These are phyloP conservation scores for Rossbeevera mucosa DNA, from an alignment of 768 basidiomycete genomes.

Conservation along the genomic window DNA sequence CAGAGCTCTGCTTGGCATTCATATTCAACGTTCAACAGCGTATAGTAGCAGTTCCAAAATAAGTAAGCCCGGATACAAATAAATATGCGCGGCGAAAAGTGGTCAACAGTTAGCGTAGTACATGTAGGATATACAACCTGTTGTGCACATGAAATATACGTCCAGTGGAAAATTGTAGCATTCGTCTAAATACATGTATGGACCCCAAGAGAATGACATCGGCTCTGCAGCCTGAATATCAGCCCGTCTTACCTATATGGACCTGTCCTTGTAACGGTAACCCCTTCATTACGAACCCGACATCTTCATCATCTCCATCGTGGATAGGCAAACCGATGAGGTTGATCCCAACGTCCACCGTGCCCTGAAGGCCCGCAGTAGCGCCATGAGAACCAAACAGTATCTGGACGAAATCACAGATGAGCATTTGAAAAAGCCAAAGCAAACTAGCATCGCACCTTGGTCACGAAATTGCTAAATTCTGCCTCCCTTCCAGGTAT, in stretches of 20 bases:
- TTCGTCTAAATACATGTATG: not conserved
- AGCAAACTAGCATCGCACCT: conserved; percentile 42
- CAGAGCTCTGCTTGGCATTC: no score
- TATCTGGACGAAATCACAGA: conserved; percentile 40
- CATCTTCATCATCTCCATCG: conserved; percentile 32
- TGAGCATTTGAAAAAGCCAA: conserved; percentile 1
- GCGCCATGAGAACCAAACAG: conserved; percentile 64
- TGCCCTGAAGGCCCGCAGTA: conserved; percentile 61
- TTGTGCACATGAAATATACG: not conserved
- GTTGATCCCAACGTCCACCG: conserved; percentile 53
- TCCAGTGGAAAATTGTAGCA: conserved; percentile 1
- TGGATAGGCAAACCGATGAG: conserved; percentile 59
- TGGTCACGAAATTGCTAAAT: conserved; percentile 71
- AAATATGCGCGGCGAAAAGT: no score
- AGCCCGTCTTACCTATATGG: conserved; percentile 53
- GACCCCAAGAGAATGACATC: not conserved
- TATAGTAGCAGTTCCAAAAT: no score
- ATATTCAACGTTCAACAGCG: no score
- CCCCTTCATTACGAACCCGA: conserved; percentile 54
- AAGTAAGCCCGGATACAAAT: no score
- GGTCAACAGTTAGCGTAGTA: not conserved
- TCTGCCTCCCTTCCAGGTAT: conserved; percentile 73
- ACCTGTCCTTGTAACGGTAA: conserved; percentile 68
- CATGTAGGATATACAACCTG: not conserved
- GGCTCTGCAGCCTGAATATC: not conserved